Conservation (phyloP, 2,329 filamentous ascomycete genomes). For the Neonectria ditissima region DNA sequence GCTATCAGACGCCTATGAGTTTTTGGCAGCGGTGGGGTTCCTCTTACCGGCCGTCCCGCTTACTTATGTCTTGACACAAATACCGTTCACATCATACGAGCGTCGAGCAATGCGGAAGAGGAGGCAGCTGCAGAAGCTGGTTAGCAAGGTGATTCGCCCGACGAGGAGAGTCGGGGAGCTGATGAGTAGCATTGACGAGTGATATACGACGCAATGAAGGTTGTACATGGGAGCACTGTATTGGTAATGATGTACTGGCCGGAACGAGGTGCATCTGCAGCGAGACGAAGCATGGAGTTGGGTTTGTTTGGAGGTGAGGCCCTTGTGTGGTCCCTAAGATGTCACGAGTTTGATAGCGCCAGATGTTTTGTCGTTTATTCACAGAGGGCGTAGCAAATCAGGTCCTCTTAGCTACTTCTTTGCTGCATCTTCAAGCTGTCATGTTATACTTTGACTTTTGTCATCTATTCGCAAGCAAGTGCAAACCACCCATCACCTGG, state of each 20-base stretch:
- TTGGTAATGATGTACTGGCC: background rate
- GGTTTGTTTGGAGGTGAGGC: background rate
- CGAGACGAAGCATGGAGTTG: background rate
- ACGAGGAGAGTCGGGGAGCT: background rate
- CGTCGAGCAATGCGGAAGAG: slow-evolving; percentile 14
- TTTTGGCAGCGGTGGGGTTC: slow-evolving; percentile 20
- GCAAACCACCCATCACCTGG: background rate
- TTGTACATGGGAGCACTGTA: background rate
- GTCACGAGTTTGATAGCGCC: background rate
- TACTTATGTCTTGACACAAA: background rate
- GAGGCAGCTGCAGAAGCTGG: slow-evolving; percentile 17
- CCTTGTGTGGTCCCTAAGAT: background rate
- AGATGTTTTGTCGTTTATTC: background rate
- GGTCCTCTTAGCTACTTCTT: background rate
- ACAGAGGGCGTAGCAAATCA: background rate
- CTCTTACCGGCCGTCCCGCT: slow-evolving; percentile 15
- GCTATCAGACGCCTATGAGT: slow-evolving; percentile 22
- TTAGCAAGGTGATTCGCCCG: slow-evolving; percentile 9
- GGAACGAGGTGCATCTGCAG: background rate
- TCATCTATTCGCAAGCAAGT: background rate
- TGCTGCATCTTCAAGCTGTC: no score
- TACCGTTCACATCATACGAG: slow-evolving; percentile 21
- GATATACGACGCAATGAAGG: background rate
- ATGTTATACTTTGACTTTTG: no score
- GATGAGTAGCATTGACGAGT: slow-evolving; percentile 16